Percentiles rank a stretch among this genome's conserved stretches.
These are phyloP conservation scores for Sporothrix schenckii DNA, from an alignment of 2,329 filamentous ascomycete species.

Conservation along the genomic window DNA sequence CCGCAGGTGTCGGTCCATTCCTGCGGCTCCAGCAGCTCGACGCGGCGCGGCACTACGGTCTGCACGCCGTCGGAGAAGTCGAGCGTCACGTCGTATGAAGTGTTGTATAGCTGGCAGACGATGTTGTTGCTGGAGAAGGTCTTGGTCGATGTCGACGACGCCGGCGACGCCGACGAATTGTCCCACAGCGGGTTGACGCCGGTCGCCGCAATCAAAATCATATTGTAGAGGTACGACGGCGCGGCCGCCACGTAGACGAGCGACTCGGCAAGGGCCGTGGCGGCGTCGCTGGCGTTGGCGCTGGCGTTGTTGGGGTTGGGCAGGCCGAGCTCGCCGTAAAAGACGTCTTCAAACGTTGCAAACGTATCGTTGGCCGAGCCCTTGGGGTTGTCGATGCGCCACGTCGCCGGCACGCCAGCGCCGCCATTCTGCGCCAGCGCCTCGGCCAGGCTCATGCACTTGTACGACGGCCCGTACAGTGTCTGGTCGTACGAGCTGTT, in stretches of 20 bases:
- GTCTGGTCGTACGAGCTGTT: slow-evolving; percentile 31
- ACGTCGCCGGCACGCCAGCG: slow-evolving; percentile 6
- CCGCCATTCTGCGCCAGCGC: slow-evolving; percentile 5
- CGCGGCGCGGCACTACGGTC: slow-evolving; percentile 18
- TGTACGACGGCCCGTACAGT: slow-evolving; percentile 32
- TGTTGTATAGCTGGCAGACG: slow-evolving; percentile 35
- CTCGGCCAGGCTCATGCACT: slow-evolving; percentile 28
- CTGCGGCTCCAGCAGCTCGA: slow-evolving; percentile 17
- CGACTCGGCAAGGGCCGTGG: too few species aligned
- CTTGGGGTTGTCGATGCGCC: slow-evolving; percentile 24
- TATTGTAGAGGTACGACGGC: slow-evolving; percentile 30
- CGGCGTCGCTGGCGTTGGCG: too few species aligned
- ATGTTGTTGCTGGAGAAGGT: slow-evolving; percentile 23
- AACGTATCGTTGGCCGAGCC: slow-evolving; percentile 7
- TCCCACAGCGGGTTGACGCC: slow-evolving; percentile 26
- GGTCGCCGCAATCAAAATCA: slow-evolving; percentile 20
- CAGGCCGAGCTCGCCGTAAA: slow-evolving; percentile 30
- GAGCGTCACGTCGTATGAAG: slow-evolving; percentile 29
- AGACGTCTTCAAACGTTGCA: slow-evolving; percentile 26
- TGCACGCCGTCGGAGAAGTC: slow-evolving; percentile 27
- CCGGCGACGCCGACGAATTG: background rate
- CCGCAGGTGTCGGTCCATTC: slow-evolving; percentile 31
- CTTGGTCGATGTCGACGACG: background rate
- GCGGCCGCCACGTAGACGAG: slow-evolving; percentile 27
- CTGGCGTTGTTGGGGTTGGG: background rate